phyloP scores from a whole-genome alignment of 352 stramenopile genomes.

The Globisporangium acanthophoron region DNA sequence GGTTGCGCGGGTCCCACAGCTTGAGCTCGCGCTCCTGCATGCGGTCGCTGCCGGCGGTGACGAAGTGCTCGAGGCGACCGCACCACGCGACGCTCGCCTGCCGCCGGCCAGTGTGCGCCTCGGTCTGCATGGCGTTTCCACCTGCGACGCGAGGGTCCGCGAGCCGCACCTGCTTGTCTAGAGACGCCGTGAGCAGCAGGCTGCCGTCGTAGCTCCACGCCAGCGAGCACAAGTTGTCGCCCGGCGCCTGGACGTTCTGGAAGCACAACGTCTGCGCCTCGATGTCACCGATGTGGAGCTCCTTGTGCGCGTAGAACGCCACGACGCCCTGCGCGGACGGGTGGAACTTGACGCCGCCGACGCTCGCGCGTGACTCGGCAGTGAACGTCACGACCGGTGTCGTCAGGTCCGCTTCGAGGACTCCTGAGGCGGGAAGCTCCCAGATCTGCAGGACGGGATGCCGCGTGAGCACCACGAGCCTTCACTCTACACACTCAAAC shows the following conservation, averaged over 20 bases:
- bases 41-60: conserved; percentile 52
- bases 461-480: neutral
- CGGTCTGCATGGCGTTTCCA: conserved; percentile 10
- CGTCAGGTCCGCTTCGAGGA: conserved; percentile 26
- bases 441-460: conserved; percentile 28
- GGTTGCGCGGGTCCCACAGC: conserved; percentile 64
- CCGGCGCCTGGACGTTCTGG: conserved; percentile 6
- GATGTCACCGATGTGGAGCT: conserved; percentile 47
- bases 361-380: conserved; percentile 12
- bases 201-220: conserved; percentile 75
- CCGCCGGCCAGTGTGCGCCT: conserved; percentile 42
- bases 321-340: conserved; percentile 44
- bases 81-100: conserved; percentile 56
- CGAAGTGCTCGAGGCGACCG: conserved; percentile 39
- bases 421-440: conserved; percentile 27
- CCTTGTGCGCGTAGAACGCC: conserved; percentile 32
- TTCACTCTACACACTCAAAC: neutral
- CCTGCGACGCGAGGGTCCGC: conserved; percentile 40
- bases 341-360: conserved; percentile 45
- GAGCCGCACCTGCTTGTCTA: conserved; percentile 42
- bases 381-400: conserved; percentile 11
- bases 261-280: conserved; percentile 21
- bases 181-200: conserved; percentile 30
- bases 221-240: conserved; percentile 22
- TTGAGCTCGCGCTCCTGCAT: conserved; percentile 77